phyloP scores from a whole-genome alignment of 2,329 filamentous ascomycete species.

The Talaromyces amestolkiae region DNA sequence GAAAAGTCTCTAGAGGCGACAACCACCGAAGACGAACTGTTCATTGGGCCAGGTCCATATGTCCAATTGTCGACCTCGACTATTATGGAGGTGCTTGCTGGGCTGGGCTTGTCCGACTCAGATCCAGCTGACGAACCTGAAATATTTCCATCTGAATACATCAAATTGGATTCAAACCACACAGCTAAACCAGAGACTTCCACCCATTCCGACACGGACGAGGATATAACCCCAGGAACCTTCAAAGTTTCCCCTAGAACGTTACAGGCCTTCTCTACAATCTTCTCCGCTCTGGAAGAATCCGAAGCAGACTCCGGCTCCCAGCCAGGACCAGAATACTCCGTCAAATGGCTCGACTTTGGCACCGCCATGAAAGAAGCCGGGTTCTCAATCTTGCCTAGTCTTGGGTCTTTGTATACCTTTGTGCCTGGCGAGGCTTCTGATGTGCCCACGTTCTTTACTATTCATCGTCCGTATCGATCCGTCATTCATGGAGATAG shows the following conservation, averaged over 20 bases:
- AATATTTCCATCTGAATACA: background rate
- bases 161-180: too few species aligned
- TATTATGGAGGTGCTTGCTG: background rate
- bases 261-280: background rate
- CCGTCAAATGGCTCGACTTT: background rate
- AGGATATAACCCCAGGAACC: background rate
- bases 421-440: background rate
- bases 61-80: background rate
- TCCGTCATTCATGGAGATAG: background rate
- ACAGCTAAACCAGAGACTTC: background rate
- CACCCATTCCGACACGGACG: background rate
- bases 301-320: background rate
- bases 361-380: conserved; percentile 3
- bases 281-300: background rate
- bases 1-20: background rate
- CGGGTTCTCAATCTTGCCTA: background rate
- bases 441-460: background rate
- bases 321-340: background rate
- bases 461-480: conserved; percentile 6
- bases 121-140: background rate
- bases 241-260: background rate
- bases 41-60: background rate
- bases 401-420: background rate
- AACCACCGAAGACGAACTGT: background rate
- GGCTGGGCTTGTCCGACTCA: background rate